Percentiles rank a stretch among this genome's conserved stretches.
Evolutionary conservation across 1,139 yeast genomes (phyloP).

Genomic region (Insectozyma bohioensis): DNA sequence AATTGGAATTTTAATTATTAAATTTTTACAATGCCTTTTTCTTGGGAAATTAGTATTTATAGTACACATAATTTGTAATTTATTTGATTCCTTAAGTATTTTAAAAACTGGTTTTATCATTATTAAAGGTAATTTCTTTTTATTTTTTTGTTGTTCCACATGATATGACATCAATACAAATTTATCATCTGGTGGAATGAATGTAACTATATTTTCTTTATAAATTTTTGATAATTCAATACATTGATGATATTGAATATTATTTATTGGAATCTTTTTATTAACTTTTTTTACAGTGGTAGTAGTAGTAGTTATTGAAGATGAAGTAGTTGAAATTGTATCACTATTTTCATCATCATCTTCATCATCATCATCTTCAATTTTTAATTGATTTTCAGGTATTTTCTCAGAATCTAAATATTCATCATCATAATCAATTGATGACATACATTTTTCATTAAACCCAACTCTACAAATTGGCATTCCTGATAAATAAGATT

Average conservation of each 20-base stretch:
- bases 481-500: conserved; percentile 49
- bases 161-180: conserved; percentile 41
- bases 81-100: conserved; percentile 20
- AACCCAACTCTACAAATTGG: conserved; percentile 46
- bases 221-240: conserved; percentile 40
- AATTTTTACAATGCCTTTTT: conserved; percentile 33
- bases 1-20: conserved; percentile 35
- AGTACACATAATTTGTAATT: conserved; percentile 38
- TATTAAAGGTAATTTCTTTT: conserved; percentile 35
- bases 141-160: conserved; percentile 41
- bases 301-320: neutral
- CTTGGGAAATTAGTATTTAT: conserved; percentile 36
- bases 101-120: conserved; percentile 38
- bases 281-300: conserved; percentile 5
- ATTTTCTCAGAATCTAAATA: conserved; percentile 3
- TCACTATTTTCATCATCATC: conserved; percentile 19
- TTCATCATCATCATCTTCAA: conserved; percentile 17
- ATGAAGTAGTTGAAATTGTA: neutral
- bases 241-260: conserved; percentile 49
- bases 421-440: conserved; percentile 23
- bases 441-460: conserved; percentile 36
- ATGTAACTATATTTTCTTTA: conserved; percentile 38
- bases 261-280: conserved; percentile 35
- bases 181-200: conserved; percentile 49
- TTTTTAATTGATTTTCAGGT: conserved; percentile 20